A percentile compares a stretch with the other conserved stretches of the same genome.
Conservation (phyloP, 352 stramenopile genomes). For the Phytophthora ramorum region DNA sequence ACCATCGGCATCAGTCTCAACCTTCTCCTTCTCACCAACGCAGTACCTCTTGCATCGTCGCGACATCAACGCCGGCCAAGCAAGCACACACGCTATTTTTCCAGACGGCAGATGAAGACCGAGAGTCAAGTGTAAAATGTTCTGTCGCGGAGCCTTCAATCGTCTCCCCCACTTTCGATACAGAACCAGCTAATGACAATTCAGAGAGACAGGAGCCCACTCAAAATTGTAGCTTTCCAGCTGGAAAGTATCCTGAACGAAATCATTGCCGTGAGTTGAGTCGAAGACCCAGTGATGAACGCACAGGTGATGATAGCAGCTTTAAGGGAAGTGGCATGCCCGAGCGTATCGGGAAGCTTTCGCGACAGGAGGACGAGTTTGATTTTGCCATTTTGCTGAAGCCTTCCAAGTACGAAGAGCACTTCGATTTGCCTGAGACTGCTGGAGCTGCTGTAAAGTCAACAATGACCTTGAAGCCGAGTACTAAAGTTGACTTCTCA, state of each 20-base stretch:
- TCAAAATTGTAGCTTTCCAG: not conserved
- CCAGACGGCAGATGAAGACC: slow-evolving; percentile 20
- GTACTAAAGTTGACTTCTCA: slow-evolving; percentile 15
- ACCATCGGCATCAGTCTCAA: slow-evolving; percentile 22
- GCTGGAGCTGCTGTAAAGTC: slow-evolving; percentile 3
- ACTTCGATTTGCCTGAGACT: slow-evolving; percentile 43
- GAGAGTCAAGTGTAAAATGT: slow-evolving; percentile 20
- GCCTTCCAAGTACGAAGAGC: slow-evolving; percentile 71
- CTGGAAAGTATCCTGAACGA: slow-evolving; percentile 5
- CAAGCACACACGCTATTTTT: slow-evolving; percentile 35
- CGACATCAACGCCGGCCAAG: slow-evolving; percentile 13
- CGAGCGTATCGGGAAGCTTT: slow-evolving; percentile 67
- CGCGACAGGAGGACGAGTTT: slow-evolving; percentile 76
- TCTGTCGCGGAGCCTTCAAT: slow-evolving; percentile 18
- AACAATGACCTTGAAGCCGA: slow-evolving; percentile 21
- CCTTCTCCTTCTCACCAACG: slow-evolving; percentile 17
- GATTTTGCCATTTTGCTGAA: slow-evolving; percentile 89
- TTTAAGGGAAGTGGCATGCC: slow-evolving; percentile 15
- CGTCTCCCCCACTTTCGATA: slow-evolving; percentile 8
- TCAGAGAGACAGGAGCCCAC: not conserved
- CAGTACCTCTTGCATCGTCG: not conserved
- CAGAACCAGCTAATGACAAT: slow-evolving; percentile 5
- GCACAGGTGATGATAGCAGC: slow-evolving; percentile 14
- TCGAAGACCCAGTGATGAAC: slow-evolving; percentile 24
- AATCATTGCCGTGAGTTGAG: slow-evolving; percentile 6